A percentile compares a stretch with the other conserved stretches of the same genome.
Evolutionary conservation across 2,329 filamentous ascomycete species (phyloP).

Genomic region (Fusarium sp.): DNA sequence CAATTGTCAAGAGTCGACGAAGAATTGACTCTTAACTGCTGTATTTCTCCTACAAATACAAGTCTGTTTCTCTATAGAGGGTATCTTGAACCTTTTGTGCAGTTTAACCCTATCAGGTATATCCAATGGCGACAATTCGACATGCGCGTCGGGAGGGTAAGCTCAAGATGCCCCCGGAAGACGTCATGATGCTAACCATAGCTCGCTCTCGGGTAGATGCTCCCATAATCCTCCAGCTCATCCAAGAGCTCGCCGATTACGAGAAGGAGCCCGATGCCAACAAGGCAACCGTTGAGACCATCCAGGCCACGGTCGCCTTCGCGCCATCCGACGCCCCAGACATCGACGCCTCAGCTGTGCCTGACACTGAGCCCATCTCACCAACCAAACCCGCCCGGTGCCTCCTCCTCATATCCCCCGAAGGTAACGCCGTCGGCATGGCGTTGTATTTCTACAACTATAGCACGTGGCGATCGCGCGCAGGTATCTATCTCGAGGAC

Average conservation of each 20-base stretch:
- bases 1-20: constrained; percentile 6
- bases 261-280: constrained; percentile 81
- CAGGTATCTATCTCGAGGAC: constrained; percentile 94
- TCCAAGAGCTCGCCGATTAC: constrained; percentile 88
- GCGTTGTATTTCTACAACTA: constrained; percentile 97
- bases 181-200: constrained; percentile 21
- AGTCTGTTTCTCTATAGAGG: constrained; percentile 2
- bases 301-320: constrained; percentile 82
- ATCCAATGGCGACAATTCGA: constrained; percentile 43
- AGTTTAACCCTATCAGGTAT: constrained; percentile 13
- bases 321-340: constrained; percentile 62
- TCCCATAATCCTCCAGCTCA: constrained; percentile 80
- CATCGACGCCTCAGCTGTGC: constrained; percentile 51
- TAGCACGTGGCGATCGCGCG: constrained; percentile 87
- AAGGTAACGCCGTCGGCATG: constrained; percentile 72
- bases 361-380: constrained; percentile 65
- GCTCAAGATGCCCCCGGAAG: constrained; percentile 3
- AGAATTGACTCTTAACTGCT: neutral
- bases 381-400: constrained; percentile 76
- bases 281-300: constrained; percentile 79
- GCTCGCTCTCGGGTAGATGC: constrained; percentile 69
- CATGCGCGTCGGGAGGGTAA: constrained; percentile 44
- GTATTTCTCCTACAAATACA: neutral
- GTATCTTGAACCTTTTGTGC: constrained; percentile 6
- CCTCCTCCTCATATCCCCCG: constrained; percentile 69